Conservation (phyloP, 225 moss, liverwort and hornwort genomes). For the Pseudoscleropodium purum region DNA sequence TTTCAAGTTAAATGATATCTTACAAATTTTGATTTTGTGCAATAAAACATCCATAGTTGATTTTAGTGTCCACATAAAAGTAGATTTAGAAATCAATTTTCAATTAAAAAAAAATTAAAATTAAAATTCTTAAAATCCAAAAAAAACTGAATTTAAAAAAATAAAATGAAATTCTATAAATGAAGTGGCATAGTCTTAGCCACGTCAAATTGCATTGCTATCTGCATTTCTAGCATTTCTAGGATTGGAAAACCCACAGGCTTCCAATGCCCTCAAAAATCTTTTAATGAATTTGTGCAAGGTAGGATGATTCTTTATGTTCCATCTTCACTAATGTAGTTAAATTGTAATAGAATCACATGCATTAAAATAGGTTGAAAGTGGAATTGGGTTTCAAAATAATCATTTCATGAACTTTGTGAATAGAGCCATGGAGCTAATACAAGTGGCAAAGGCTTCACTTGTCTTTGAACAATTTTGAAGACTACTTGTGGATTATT, state of each 20-base stretch:
- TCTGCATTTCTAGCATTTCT: no score
- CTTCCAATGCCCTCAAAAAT: no score
- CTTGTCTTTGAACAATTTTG: neutral
- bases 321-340: neutral
- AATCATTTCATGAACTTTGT: neutral
- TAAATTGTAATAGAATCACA: neutral
- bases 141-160: no score
- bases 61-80: accelerated
- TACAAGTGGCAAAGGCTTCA: neutral
- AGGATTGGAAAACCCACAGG: no score
- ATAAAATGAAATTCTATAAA: no score
- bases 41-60: no score
- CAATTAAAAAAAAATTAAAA: no score
- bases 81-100: no score
- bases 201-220: no score
- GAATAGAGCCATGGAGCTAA: neutral
- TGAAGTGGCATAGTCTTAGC: no score
- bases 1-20: neutral
- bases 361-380: neutral
- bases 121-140: no score
- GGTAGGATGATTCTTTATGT: neutral
- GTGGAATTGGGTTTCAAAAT: neutral
- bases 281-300: no score
- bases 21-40: neutral
- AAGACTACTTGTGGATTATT: neutral